These are phyloP conservation scores for Boechera retrofracta DNA, from an alignment of 345 rosid genomes.

Conservation along the genomic window DNA sequence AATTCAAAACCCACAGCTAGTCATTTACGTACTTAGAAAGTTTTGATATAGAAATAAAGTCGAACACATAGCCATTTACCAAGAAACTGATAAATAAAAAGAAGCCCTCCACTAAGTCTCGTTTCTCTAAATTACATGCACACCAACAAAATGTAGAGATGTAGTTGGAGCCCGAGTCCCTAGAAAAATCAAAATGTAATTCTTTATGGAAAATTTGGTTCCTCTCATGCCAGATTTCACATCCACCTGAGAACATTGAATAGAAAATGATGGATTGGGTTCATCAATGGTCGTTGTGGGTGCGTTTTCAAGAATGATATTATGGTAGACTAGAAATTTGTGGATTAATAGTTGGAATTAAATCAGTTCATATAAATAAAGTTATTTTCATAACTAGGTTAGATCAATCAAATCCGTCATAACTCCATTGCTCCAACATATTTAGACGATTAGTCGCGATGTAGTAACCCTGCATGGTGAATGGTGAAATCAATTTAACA, in stretches of 20 bases:
- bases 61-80: constrained; percentile 17
- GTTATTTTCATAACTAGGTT: not conserved
- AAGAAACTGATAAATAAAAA: constrained; percentile 14
- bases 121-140: constrained; percentile 19
- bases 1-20: constrained; percentile 18
- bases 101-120: constrained; percentile 35
- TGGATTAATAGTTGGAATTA: not conserved
- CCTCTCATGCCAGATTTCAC: not conserved
- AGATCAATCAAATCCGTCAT: constrained; percentile 5
- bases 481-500: not conserved
- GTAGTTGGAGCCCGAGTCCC: constrained; percentile 31
- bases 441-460: too few species aligned
- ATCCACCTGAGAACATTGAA: constrained; percentile 9
- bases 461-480: not conserved
- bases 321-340: not conserved
- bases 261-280: constrained; percentile 16
- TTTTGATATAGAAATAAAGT: constrained; percentile 28
- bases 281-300: constrained; percentile 3
- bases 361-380: not conserved
- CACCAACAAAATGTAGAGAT: constrained; percentile 10
- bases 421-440: not conserved
- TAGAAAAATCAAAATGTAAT: constrained; percentile 21
- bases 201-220: constrained; percentile 22
- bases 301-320: constrained; percentile 6
- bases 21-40: constrained; percentile 24